Evolutionary conservation across 1,284 basidiomycete species (phyloP).

Genomic region (Xerocomus minutiporus): DNA sequence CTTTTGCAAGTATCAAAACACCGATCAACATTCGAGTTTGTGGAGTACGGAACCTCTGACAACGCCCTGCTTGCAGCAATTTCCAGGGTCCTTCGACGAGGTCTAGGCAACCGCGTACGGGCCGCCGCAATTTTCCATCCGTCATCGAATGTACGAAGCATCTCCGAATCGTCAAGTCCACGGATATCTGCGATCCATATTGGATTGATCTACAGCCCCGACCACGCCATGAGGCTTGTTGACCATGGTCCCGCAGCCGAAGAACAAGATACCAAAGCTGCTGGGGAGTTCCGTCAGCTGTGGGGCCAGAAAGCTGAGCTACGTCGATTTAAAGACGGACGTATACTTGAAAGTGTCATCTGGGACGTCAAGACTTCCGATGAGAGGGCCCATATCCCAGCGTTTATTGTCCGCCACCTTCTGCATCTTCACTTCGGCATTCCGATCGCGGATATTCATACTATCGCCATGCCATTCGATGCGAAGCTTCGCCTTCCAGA

Average conservation of each 20-base stretch:
- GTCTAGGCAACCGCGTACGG: conserved; percentile 66
- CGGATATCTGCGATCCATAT: conserved; percentile 51
- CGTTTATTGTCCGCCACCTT: conserved; percentile 71
- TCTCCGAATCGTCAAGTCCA: conserved; percentile 49
- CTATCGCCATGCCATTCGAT: conserved; percentile 64
- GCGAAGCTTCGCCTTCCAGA: conserved; percentile 65
- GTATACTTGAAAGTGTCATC: conserved; percentile 90
- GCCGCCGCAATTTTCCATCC: conserved; percentile 57
- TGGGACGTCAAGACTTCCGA: conserved; percentile 79
- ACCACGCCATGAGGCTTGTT: conserved; percentile 75
- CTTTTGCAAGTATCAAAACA: conserved; percentile 49
- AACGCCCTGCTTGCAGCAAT: conserved; percentile 56
- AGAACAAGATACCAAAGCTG: conserved; percentile 48
- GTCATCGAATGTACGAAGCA: conserved; percentile 41
- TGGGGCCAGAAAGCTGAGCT: conserved; percentile 95
- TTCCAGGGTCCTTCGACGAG: conserved; percentile 54
- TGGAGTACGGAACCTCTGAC: conserved; percentile 60
- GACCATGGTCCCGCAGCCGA: conserved; percentile 84
- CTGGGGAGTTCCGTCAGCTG: conserved; percentile 71
- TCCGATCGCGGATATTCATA: conserved; percentile 44
- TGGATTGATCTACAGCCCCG: conserved; percentile 71
- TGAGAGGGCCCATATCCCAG: conserved; percentile 77
- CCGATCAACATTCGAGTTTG: conserved; percentile 40
- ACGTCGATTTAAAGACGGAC: conserved; percentile 95
- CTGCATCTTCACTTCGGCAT: conserved; percentile 75